A percentile compares a stretch with the other conserved stretches of the same genome.
Evolutionary conservation across 83 land plant genomes (phyloP).

Genomic region (Larix sibirica): DNA sequence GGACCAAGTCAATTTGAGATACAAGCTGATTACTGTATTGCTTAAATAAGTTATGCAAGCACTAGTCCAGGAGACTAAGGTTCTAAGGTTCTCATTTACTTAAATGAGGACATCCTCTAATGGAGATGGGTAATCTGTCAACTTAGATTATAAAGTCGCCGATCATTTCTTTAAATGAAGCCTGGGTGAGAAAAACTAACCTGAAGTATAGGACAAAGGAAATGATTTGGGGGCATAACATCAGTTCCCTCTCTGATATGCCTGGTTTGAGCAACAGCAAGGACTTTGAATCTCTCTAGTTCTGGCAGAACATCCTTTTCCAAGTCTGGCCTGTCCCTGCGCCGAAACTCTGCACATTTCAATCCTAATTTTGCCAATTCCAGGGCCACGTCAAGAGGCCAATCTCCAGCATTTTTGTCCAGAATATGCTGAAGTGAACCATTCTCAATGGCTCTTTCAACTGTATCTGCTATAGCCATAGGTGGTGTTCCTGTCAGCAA

Average conservation of each 20-base stretch:
- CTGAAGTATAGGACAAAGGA: conserved; percentile 72
- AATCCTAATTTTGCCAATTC: conserved; percentile 49
- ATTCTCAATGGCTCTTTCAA: conserved; percentile 49
- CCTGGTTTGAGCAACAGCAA: conserved; percentile 10
- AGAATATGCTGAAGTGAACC: conserved; percentile 30
- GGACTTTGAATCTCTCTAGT: conserved; percentile 36
- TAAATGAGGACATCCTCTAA: too few species aligned
- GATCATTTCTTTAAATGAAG: background rate
- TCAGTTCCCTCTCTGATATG: background rate
- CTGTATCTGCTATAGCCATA: conserved; percentile 39
- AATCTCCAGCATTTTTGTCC: conserved; percentile 59
- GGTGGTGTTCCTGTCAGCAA: conserved; percentile 63
- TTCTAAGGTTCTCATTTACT: too few species aligned
- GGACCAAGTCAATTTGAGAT: too few species aligned
- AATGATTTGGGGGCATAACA: conserved; percentile 44
- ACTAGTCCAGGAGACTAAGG: too few species aligned
- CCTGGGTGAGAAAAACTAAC: conserved; percentile 24
- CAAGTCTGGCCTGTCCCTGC: conserved; percentile 59
- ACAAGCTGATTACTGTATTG: too few species aligned
- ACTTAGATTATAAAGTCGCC: too few species aligned
- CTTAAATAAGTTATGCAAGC: too few species aligned
- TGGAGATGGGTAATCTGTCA: too few species aligned
- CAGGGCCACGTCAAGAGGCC: conserved; percentile 58
- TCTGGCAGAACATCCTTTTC: conserved; percentile 41
- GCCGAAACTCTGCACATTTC: conserved; percentile 53